These are phyloP conservation scores for Lentithecium fluviatile DNA, from an alignment of 495 filamentous ascomycete genomes.

Conservation along the genomic window DNA sequence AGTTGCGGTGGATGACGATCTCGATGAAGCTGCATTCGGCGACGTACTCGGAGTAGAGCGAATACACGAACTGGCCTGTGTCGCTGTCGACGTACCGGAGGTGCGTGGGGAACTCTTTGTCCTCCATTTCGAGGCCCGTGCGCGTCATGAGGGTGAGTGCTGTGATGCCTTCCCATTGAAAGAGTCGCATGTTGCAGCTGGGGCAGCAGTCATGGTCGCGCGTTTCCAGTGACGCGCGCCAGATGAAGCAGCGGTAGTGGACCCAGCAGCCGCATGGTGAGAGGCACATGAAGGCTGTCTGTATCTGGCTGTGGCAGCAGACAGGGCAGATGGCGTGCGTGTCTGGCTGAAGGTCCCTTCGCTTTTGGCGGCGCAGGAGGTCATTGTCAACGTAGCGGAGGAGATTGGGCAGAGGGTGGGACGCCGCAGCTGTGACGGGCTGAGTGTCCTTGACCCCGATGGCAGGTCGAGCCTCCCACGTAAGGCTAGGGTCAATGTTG, in stretches of 20 bases:
- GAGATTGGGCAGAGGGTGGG: not conserved
- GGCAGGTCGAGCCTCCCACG: not conserved
- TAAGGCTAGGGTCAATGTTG: not conserved
- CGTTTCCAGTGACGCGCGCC: not conserved
- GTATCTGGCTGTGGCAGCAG: not conserved
- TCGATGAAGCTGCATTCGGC: slow-evolving; percentile 6
- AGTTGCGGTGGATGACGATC: not conserved
- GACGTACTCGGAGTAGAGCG: not conserved
- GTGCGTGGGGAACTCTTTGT: not conserved
- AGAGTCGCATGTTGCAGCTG: not conserved
- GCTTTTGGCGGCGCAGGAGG: not conserved
- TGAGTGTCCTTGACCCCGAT: no score
- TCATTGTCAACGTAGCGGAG: slow-evolving; percentile 9
- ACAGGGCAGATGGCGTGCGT: not conserved
- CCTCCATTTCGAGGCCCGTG: not conserved
- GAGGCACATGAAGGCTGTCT: not conserved
- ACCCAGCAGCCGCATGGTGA: slow-evolving; percentile 6
- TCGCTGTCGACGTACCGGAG: not conserved
- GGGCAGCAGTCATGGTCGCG: not conserved
- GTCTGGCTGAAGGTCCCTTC: not conserved
- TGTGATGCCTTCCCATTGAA: slow-evolving; percentile 11
- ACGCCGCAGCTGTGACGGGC: not conserved
- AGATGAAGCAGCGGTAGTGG: slow-evolving; percentile 14
- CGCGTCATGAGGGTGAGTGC: slow-evolving; percentile 6
- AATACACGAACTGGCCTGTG: not conserved